Percentiles rank a stretch among this genome's conserved stretches.
Conservation (phyloP, 192 early-diverging fungal species). For the Umbelopsis sp. region DNA sequence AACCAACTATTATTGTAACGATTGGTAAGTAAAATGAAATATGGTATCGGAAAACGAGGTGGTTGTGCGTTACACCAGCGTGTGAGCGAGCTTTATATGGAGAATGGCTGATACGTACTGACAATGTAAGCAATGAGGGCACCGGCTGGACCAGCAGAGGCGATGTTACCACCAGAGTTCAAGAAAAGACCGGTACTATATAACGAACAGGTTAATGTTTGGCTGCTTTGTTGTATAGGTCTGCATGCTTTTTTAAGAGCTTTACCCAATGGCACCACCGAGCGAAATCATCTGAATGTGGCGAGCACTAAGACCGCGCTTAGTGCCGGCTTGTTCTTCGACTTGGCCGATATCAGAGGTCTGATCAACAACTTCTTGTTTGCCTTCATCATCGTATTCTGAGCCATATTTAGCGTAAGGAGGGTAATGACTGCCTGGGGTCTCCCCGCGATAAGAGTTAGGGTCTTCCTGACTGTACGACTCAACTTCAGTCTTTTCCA, state of each 20-base stretch:
- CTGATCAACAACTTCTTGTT: slow-evolving; percentile 6
- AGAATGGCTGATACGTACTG: slow-evolving; percentile 21
- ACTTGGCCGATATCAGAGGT: background rate
- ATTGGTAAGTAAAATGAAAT: background rate
- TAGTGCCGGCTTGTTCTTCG: slow-evolving; percentile 12
- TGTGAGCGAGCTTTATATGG: background rate
- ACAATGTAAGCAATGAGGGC: slow-evolving; percentile 66
- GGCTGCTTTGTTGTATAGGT: background rate
- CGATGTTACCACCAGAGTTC: slow-evolving; percentile 70
- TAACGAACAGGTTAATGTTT: background rate
- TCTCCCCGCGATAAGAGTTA: background rate
- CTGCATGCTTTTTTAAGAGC: background rate
- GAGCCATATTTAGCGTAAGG: background rate
- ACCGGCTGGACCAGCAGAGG: slow-evolving; percentile 73
- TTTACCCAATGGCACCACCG: slow-evolving; percentile 39
- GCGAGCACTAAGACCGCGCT: slow-evolving; percentile 29
- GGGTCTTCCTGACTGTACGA: background rate
- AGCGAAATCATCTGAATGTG: slow-evolving; percentile 42
- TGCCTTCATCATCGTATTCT: background rate
- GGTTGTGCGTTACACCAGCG: background rate
- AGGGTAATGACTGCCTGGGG: background rate
- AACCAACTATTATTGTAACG: slow-evolving; percentile 28
- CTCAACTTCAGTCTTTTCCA: slow-evolving; percentile 16
- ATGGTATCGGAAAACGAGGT: background rate
- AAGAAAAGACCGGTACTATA: slow-evolving; percentile 73